Percentiles rank a stretch among this genome's conserved stretches.
These are phyloP conservation scores for Gynostemma pentaphyllum DNA, from an alignment of 306 rosid genomes.

Conservation along the genomic window DNA sequence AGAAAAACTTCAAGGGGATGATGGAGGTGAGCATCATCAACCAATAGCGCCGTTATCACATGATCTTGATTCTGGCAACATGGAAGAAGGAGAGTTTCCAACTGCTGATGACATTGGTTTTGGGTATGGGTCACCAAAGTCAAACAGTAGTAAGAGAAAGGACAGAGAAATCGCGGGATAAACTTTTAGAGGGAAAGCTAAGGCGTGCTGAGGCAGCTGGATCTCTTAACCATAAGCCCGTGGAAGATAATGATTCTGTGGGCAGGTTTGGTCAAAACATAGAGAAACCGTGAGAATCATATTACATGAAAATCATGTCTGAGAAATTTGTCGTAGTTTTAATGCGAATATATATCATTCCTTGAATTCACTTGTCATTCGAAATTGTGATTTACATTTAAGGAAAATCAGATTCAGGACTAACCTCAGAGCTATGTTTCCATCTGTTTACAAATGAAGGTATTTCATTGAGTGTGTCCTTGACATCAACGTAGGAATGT, in stretches of 20 bases:
- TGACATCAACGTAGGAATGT: not conserved
- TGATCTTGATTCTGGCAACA: slow-evolving; percentile 39
- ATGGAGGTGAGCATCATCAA: slow-evolving; percentile 35
- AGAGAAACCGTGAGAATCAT: slow-evolving; percentile 35
- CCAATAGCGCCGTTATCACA: slow-evolving; percentile 24
- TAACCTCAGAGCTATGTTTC: not conserved
- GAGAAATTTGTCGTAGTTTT: not conserved
- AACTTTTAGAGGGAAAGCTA: slow-evolving; percentile 41
- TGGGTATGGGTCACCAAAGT: slow-evolving; percentile 53
- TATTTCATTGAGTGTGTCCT: not conserved
- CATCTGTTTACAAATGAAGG: not conserved
- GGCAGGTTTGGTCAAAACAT: too few relatives aligned
- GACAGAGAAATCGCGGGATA: slow-evolving; percentile 55
- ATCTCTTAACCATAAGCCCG: slow-evolving; percentile 31
- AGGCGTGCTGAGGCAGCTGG: slow-evolving; percentile 38
- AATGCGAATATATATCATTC: not conserved
- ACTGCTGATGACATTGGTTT: slow-evolving; percentile 26
- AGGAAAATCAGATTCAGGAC: slow-evolving; percentile 5
- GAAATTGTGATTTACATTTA: not conserved
- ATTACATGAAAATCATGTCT: slow-evolving; percentile 8
- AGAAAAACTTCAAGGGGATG: slow-evolving; percentile 44
- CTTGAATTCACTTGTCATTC: not conserved
- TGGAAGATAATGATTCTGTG: too few relatives aligned
- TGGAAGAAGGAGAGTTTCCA: slow-evolving; percentile 85
- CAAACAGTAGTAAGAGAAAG: slow-evolving; percentile 62